phyloP scores from a whole-genome alignment of 192 early-diverging fungal species.

The Linnemannia zychae region DNA sequence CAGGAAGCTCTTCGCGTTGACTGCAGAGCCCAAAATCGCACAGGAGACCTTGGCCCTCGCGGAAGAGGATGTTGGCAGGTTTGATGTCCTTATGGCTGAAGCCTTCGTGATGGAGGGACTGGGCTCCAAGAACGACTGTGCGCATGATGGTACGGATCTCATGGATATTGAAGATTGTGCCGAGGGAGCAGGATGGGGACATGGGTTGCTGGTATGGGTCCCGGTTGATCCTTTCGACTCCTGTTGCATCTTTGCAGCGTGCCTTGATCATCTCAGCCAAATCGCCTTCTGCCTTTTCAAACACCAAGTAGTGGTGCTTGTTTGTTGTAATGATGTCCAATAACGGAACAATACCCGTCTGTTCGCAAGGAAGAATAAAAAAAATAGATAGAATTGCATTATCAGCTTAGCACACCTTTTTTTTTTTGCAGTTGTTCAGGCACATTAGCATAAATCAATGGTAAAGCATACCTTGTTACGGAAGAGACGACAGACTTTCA shows the following conservation, averaged over 20 bases:
- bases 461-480: slow-evolving; percentile 1
- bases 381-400: background rate
- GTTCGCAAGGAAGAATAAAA: background rate
- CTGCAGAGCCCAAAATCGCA: slow-evolving; percentile 54
- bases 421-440: too few species aligned
- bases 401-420: background rate
- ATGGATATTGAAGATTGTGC: slow-evolving; percentile 30
- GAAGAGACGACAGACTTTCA: slow-evolving; percentile 38
- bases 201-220: slow-evolving; percentile 17
- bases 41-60: slow-evolving; percentile 20
- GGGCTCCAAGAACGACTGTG: slow-evolving; percentile 26
- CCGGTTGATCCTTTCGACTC: background rate
- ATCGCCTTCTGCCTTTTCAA: slow-evolving; percentile 42
- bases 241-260: background rate
- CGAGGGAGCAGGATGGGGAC: slow-evolving; percentile 27
- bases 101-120: slow-evolving; percentile 32
- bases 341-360: slow-evolving; percentile 33
- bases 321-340: slow-evolving; percentile 50
- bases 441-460: too few species aligned
- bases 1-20: slow-evolving; percentile 29
- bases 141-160: slow-evolving; percentile 47
- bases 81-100: slow-evolving; percentile 57
- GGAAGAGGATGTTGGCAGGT: slow-evolving; percentile 47
- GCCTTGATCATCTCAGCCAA: slow-evolving; percentile 43
- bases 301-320: slow-evolving; percentile 52